Percentiles rank a stretch among this genome's conserved stretches.
These are phyloP conservation scores for Nepenthes mirabilis DNA, from an alignment of 148 eudicot species.

Conservation along the genomic window DNA sequence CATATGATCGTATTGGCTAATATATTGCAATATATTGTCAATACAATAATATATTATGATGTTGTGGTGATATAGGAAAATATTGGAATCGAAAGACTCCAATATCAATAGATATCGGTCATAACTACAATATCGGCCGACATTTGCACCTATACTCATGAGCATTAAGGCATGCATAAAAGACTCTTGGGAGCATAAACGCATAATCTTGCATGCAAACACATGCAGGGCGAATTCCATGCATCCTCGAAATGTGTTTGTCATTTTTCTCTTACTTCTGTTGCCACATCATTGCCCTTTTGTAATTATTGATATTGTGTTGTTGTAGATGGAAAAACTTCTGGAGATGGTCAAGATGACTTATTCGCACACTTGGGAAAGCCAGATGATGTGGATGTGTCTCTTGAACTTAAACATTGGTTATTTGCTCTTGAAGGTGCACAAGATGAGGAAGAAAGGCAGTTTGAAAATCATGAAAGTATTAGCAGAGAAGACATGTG, in stretches of 20 bases:
- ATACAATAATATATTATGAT: no score
- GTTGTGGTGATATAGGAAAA: no score
- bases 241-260: not conserved
- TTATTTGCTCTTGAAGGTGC: constrained; percentile 91
- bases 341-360: constrained; percentile 29
- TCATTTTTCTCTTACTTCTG: not conserved
- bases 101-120: no score
- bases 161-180: no score
- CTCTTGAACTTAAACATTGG: constrained; percentile 75
- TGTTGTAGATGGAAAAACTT: constrained; percentile 36
- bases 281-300: not conserved
- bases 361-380: constrained; percentile 51
- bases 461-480: constrained; percentile 21
- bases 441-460: constrained; percentile 36
- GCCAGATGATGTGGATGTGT: constrained; percentile 86
- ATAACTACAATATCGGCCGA: no score
- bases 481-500: constrained; percentile 61
- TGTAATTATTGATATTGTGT: not conserved
- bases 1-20: no score
- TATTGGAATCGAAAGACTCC: no score
- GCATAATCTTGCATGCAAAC: not conserved
- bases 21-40: no score
- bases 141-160: no score
- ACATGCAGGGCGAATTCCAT: not conserved
- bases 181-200: no score